Evolutionary conservation across 2,329 filamentous ascomycete species (phyloP).

Genomic region (Paecilomyces dactylethromorphus): DNA sequence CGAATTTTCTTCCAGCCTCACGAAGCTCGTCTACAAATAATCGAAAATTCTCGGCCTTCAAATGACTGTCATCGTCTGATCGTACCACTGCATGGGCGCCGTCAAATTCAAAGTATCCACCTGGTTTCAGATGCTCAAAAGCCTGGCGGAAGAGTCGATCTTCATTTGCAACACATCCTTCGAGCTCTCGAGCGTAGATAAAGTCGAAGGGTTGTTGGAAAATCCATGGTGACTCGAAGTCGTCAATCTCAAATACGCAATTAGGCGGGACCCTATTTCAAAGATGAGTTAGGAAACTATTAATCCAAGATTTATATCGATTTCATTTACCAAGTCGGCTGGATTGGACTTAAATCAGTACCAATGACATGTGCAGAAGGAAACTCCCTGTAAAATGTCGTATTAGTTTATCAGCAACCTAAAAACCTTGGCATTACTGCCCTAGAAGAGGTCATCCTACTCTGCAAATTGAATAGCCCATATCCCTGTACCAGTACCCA

Average conservation of each 20-base stretch:
- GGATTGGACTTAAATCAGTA: conserved; percentile 16
- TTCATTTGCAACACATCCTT: conserved; percentile 14
- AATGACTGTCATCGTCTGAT: conserved; percentile 22
- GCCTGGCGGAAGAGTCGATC: conserved; percentile 9
- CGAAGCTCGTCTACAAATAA: conserved; percentile 21
- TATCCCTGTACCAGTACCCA: background rate
- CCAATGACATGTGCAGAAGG: conserved; percentile 14
- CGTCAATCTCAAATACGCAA: conserved; percentile 18
- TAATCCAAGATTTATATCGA: background rate
- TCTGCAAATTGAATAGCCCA: conserved; percentile 8
- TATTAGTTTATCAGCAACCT: no score
- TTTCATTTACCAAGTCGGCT: conserved; percentile 11
- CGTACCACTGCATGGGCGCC: conserved; percentile 15
- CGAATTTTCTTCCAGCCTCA: conserved; percentile 23
- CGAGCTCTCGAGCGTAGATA: conserved; percentile 17
- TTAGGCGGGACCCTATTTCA: conserved; percentile 16
- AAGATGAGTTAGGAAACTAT: background rate
- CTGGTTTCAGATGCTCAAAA: conserved; percentile 31
- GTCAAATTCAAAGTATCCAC: conserved; percentile 44
- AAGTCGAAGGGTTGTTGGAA: conserved; percentile 16
- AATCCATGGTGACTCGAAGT: conserved; percentile 17
- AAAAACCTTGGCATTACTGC: background rate
- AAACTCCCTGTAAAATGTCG: conserved; percentile 10
- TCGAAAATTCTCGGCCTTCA: conserved; percentile 16
- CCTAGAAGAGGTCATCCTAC: conserved; percentile 1